phyloP scores from a whole-genome alignment of 2,329 filamentous ascomycete species.

The Nigrograna mackinnonii region DNA sequence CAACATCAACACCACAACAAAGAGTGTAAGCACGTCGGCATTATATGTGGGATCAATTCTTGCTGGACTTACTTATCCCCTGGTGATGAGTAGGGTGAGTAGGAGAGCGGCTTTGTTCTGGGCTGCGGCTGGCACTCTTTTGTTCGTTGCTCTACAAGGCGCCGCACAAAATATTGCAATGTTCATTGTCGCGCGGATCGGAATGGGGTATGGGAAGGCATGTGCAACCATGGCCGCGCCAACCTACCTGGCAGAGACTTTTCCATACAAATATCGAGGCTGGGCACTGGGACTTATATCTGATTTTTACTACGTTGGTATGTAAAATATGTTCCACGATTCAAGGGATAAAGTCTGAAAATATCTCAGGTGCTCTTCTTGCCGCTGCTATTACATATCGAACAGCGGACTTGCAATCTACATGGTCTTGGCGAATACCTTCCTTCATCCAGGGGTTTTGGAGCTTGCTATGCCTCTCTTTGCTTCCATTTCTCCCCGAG shows the following conservation, averaged over 20 bases:
- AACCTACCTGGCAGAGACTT: constrained; percentile 56
- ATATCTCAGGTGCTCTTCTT: constrained; percentile 33
- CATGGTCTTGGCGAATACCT: constrained; percentile 52
- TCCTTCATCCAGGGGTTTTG: constrained; percentile 49
- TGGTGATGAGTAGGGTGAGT: constrained; percentile 48
- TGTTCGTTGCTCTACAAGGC: constrained; percentile 52
- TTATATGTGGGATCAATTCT: constrained; percentile 58
- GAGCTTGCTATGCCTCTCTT: too few relatives aligned
- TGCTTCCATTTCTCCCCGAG: too few relatives aligned
- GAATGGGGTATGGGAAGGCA: constrained; percentile 52
- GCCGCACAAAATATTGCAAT: constrained; percentile 56
- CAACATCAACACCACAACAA: constrained; percentile 55
- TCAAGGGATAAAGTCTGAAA: background rate
- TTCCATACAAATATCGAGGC: constrained; percentile 49
- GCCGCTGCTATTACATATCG: constrained; percentile 53
- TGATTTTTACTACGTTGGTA: constrained; percentile 17
- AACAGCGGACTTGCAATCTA: constrained; percentile 46
- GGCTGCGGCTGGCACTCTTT: constrained; percentile 45
- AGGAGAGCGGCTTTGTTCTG: constrained; percentile 50
- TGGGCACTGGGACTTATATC: constrained; percentile 49
- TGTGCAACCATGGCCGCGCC: constrained; percentile 49
- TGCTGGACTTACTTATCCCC: constrained; percentile 48
- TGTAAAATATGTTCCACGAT: background rate
- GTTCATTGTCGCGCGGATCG: constrained; percentile 53
- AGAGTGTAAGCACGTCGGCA: constrained; percentile 59